Base-by-base conservation (phyloP, 108 stramenopile genomes). In the Asterionellopsis glacialis region DNA sequence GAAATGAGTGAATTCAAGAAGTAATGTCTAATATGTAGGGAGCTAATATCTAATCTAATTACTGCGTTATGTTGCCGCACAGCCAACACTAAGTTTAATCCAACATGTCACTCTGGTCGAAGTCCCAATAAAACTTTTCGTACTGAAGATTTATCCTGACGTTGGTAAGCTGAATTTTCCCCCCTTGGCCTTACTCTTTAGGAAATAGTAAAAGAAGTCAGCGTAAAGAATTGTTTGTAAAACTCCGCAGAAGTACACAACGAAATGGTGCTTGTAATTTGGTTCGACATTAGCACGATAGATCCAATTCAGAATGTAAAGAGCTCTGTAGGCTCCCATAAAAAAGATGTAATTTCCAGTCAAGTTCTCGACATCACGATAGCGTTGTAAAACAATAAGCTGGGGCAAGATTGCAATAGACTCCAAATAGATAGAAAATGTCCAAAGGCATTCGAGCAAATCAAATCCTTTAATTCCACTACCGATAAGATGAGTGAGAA, bases 261-360 rank as follows among this genome's bases (percentile, higher is more conserved):
- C 81, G 64, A 74, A 92, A 70, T 97, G 90, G 81, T 97, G 98
- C 48, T 80, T 71, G 84, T 99, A 98, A 21, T 79, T 62, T 26
- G 59, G 60, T 76, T 99, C 99, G 27, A 64, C 63, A 63, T 94
- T 84, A 18, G 93, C 82, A 27, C 98, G 75, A 56, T 94, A 98
- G 40, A 98, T 77, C 99, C 99, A 99, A 72, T 99, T 99, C n/a
- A 98, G 68, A 65, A 99, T 96, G 81, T 99, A 99, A 9, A 99
- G 72, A 15, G 80, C 93, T 25, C 98, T 85, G 68, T 99, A 99
- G 40, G 91, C 77, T 52, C 97, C 98, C 88, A 99, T 91, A 61
- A 95, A 90, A 69, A 97, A 93, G 65, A 99, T 85, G 77, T 98
- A 99, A 71, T 98, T 94, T 19, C 95, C 95, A 14, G 97, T 98